Evolutionary conservation across 495 filamentous ascomycete genomes (phyloP).

Genomic region (Neurospora sp.): DNA sequence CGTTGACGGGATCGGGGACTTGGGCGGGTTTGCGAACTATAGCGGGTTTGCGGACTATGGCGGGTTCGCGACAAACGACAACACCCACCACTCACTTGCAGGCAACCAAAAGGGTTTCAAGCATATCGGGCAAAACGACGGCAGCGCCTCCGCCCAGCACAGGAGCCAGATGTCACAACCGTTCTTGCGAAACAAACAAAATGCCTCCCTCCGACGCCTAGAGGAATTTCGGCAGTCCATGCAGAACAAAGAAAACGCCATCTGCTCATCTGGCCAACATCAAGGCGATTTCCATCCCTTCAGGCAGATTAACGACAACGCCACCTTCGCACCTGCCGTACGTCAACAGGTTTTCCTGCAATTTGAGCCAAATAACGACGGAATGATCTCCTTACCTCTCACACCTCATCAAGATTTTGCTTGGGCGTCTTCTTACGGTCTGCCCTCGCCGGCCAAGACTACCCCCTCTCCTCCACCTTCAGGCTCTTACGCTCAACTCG

Average conservation of each 20-base stretch:
- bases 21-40: neutral
- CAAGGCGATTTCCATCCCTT: neutral
- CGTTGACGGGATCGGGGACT: neutral
- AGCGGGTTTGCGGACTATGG: neutral
- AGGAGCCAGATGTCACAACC: neutral
- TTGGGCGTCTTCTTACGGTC: neutral
- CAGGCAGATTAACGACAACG: neutral
- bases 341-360: neutral
- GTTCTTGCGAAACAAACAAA: neutral
- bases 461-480: neutral
- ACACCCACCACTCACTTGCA: neutral
- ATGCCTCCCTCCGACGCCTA: neutral
- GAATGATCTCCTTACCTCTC: neutral
- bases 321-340: neutral
- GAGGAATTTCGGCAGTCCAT: neutral
- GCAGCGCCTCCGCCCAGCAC: neutral
- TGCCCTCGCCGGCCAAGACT: neutral
- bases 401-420: neutral
- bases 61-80: neutral
- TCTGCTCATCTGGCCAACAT: neutral
- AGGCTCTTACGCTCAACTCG: neutral
- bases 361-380: neutral
- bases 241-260: neutral
- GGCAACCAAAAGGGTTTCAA: neutral
- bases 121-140: neutral